Base-by-base conservation (phyloP, 2,329 filamentous ascomycete genomes). In the Trichoderma hamatum region DNA sequence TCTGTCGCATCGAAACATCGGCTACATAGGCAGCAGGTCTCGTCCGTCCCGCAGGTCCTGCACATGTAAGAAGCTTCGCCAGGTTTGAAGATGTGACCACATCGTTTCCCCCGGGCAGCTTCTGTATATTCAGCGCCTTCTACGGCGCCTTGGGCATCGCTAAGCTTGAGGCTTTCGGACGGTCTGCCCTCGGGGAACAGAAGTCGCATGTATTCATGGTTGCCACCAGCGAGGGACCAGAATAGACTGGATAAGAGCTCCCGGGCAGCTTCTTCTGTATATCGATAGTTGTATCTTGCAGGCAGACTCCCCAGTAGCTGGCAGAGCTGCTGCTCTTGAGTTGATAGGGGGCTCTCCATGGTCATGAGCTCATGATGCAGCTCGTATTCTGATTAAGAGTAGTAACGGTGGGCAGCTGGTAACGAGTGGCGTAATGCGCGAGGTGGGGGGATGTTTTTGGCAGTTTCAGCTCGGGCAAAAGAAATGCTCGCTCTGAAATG, bases 61-160 rank as follows among this genome's bases (percentile, higher is more conserved):
- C 96, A 99, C 75, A 91, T 88, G 79, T 98, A 99, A 70, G 93
- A 95, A 68, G 94, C 94, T 83, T 99, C 96, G 62, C 95, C 96
- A 16, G 88, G 86, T 81, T 95, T 95, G 85, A 99, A 97, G 71
- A 99, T 98, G 82, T 99, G 96, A 4, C 96, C 96, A 78, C 96
- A 99, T 58, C 94, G 90, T 80, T 96, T 96, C 67, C 96, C 96
- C 73, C 93, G 89, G 16, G 96, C 96, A 7, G 92, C 91, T 73
- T 95, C 92, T 24, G 93, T 96, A 78, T 98, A 99, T 79, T 99
- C 96, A 36, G 95, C 93, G 13, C 96, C 95, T 76, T 97, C 94
- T 69, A 93, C 86, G n/a, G 93, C 93, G 21, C 94, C 95, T 78
- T 99, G 96, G 19, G 94, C 94, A 74, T 93, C 90, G 71, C 91